phyloP scores from a whole-genome alignment of 352 stramenopile species.

The Phytophthora rubi region DNA sequence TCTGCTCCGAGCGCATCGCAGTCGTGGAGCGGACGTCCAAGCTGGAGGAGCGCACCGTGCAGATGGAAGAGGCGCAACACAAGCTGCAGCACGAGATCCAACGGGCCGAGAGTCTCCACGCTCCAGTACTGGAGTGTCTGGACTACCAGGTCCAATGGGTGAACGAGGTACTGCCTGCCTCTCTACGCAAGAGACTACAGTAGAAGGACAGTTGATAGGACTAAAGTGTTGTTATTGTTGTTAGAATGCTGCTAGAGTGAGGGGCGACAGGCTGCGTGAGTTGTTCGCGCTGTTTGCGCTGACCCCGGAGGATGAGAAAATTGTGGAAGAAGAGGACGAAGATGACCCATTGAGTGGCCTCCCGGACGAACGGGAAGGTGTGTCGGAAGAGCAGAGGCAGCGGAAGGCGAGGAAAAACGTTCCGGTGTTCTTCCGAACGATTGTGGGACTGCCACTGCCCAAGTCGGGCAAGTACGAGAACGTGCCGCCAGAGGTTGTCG shows the following conservation, averaged over 20 bases:
- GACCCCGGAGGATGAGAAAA: conserved; percentile 28
- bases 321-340: conserved; percentile 19
- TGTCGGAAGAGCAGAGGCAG: conserved; percentile 23
- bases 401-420: conserved; percentile 20
- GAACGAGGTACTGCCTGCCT: conserved; percentile 43
- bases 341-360: conserved; percentile 35
- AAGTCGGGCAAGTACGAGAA: conserved; percentile 76
- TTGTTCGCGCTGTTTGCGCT: conserved; percentile 70
- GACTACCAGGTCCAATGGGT: conserved; percentile 76
- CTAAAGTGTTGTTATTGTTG: conserved; percentile 1
- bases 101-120: conserved; percentile 46
- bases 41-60: conserved; percentile 54
- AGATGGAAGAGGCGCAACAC: conserved; percentile 52
- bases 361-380: conserved; percentile 28
- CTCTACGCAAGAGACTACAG: background rate
- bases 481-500: conserved; percentile 76
- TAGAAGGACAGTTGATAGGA: background rate
- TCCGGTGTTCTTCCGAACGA: conserved; percentile 64
- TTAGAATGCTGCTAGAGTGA: conserved; percentile 69
- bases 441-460: conserved; percentile 69
- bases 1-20: conserved; percentile 73
- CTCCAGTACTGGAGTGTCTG: conserved; percentile 62
- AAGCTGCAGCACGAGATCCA: conserved; percentile 43
- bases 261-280: conserved; percentile 73
- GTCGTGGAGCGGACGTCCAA: conserved; percentile 60